Evolutionary conservation across 2,329 filamentous ascomycete genomes (phyloP).

Genomic region (Cytospora leucostoma): DNA sequence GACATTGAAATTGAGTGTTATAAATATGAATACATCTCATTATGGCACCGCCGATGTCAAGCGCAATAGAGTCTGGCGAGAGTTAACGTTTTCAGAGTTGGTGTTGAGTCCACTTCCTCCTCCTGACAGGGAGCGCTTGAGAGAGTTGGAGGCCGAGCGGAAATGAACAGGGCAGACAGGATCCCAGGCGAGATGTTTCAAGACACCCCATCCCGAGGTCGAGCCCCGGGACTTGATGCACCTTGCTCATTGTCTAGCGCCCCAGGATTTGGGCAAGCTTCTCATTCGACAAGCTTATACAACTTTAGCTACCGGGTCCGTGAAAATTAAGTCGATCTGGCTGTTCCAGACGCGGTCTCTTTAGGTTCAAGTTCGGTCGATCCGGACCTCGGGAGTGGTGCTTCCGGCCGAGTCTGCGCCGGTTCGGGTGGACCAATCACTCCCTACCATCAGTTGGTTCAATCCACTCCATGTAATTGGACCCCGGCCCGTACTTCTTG

Average conservation of each 20-base stretch:
- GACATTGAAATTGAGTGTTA: not conserved
- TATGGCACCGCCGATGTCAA: too few species aligned
- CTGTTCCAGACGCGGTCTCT: slow-evolving; percentile 2
- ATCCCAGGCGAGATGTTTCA: slow-evolving; percentile 26
- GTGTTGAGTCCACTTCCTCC: not conserved
- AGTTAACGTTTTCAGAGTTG: slow-evolving; percentile 9
- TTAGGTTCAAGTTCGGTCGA: not conserved
- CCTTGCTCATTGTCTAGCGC: slow-evolving; percentile 14
- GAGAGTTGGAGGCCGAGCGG: slow-evolving; percentile 9
- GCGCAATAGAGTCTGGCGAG: not conserved
- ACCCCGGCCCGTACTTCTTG: too few species aligned
- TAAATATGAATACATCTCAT: not conserved
- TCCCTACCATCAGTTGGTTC: not conserved
- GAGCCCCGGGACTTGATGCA: slow-evolving; percentile 14
- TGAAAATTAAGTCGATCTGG: not conserved
- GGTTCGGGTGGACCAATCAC: not conserved
- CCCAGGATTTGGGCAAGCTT: not conserved
- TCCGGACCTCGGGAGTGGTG: not conserved
- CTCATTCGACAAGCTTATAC: not conserved
- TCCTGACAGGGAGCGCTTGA: slow-evolving; percentile 2
- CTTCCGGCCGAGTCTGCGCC: not conserved
- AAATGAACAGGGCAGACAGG: slow-evolving; percentile 25
- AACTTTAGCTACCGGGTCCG: not conserved
- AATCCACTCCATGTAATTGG: not conserved
- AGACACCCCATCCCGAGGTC: slow-evolving; percentile 18